These are phyloP conservation scores for Plasmodium knowlesi DNA, from an alignment of 169 alveolate genomes.

Conservation along the genomic window DNA sequence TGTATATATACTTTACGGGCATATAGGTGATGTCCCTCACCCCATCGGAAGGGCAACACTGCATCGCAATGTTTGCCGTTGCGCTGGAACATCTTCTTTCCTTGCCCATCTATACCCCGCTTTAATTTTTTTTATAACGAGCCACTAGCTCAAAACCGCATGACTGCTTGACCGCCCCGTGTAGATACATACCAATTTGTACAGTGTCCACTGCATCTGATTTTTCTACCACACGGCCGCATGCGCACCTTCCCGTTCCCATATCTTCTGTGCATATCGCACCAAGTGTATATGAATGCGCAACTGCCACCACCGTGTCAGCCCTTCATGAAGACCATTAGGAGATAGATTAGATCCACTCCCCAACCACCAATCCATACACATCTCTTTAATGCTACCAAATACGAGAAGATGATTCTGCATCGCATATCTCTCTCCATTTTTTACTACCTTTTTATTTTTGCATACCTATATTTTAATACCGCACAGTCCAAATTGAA, in stretches of 20 bases:
- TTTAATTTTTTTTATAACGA: not conserved
- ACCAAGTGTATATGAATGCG: not conserved
- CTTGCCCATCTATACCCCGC: not conserved
- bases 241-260: not conserved
- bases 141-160: not conserved
- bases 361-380: not conserved
- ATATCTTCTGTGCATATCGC: not conserved
- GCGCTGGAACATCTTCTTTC: not conserved
- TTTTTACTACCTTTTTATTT: conserved; percentile 6
- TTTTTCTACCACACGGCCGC: not conserved
- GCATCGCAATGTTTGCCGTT: not conserved
- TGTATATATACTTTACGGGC: not conserved
- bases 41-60: not conserved
- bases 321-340: not conserved
- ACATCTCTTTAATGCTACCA: not conserved
- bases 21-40: not conserved
- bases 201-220: not conserved
- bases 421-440: not conserved
- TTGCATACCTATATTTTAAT: conserved; percentile 29
- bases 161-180: too few species aligned
- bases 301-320: not conserved
- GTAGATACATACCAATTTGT: not conserved
- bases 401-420: not conserved
- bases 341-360: not conserved
- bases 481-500: conserved; percentile 37